Percentiles rank a stretch among this genome's conserved stretches.
Evolutionary conservation across 306 rosid species (phyloP).

Genomic region (Quercus robur): DNA sequence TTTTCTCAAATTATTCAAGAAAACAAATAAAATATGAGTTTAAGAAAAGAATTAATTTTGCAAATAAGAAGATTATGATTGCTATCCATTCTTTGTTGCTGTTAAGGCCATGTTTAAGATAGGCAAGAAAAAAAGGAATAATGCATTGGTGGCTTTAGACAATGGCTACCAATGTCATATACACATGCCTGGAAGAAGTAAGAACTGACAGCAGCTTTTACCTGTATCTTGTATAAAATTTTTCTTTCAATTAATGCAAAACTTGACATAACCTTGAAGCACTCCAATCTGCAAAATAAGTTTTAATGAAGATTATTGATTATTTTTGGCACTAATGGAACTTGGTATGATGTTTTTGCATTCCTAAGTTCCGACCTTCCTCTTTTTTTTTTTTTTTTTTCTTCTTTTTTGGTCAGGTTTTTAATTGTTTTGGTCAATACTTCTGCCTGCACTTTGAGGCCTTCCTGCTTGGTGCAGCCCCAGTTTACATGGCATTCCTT

Average conservation of each 20-base stretch:
- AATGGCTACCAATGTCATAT: not conserved
- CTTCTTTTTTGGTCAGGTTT: constrained; percentile 2
- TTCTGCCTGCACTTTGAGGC: constrained; percentile 45
- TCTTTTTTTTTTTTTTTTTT: not conserved
- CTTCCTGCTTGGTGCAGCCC: constrained; percentile 39
- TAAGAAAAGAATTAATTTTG: not conserved
- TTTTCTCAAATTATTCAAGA: not conserved
- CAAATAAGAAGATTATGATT: not conserved
- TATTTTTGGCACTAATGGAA: not conserved
- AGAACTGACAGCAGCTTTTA: not conserved
- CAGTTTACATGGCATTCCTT: constrained; percentile 31
- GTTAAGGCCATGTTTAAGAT: not conserved
- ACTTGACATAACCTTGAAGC: not conserved
- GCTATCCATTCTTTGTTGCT: not conserved
- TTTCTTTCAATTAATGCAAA: not conserved
- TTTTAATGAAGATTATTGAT: not conserved
- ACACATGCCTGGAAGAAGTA: no score
- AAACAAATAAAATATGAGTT: not conserved
- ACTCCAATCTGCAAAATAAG: not conserved
- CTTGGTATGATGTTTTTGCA: not conserved
- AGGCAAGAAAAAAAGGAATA: not conserved
- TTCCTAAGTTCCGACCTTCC: not conserved
- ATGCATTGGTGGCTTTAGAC: not conserved
- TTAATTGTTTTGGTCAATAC: constrained; percentile 20
- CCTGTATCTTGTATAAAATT: not conserved